Conservation (phyloP, 2,329 filamentous ascomycete genomes). For the Sordariomycetes sp. region DNA sequence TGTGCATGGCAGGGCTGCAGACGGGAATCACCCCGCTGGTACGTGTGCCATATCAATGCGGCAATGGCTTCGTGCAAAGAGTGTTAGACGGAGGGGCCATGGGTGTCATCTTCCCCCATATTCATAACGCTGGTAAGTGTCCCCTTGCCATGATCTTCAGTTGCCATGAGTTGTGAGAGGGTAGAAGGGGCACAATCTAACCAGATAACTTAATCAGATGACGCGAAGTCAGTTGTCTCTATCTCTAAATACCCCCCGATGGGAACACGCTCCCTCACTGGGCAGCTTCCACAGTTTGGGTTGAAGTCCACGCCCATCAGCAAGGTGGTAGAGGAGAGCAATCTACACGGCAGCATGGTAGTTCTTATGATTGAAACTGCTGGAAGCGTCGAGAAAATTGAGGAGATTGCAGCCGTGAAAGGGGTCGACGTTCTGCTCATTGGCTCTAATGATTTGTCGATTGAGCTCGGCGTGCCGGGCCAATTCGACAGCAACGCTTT, state of each 20-base stretch:
- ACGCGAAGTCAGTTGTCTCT: constrained; percentile 9
- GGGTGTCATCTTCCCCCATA: constrained; percentile 10
- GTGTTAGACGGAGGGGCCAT: constrained; percentile 9
- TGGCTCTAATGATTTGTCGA: too few species aligned
- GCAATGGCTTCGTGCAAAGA: constrained; percentile 9
- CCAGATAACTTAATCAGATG: too few species aligned
- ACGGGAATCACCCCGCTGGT: constrained; percentile 12
- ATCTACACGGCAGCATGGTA: constrained; percentile 12
- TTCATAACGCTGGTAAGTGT: too few species aligned
- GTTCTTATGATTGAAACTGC: constrained; percentile 17
- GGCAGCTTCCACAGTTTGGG: constrained; percentile 11
- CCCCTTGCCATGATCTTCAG: too few species aligned
- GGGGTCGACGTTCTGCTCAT: too few species aligned
- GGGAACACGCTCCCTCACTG: constrained; percentile 13
- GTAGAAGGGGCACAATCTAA: too few species aligned
- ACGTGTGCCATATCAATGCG: constrained; percentile 8
- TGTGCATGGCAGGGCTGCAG: constrained; percentile 13
- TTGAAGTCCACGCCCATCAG: constrained; percentile 5
- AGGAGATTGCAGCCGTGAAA: too few species aligned
- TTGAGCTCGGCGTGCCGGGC: too few species aligned
- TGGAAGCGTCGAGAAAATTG: constrained; percentile 13
- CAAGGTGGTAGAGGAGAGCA: constrained; percentile 10
- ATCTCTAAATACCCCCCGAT: constrained; percentile 14
- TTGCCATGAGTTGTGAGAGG: too few species aligned
- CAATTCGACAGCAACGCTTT: constrained; percentile 10